Evolutionary conservation across 495 filamentous ascomycete species (phyloP), one percentile per base, ranked within the genome.

Genomic region (Apodospora peruviana): DNA sequence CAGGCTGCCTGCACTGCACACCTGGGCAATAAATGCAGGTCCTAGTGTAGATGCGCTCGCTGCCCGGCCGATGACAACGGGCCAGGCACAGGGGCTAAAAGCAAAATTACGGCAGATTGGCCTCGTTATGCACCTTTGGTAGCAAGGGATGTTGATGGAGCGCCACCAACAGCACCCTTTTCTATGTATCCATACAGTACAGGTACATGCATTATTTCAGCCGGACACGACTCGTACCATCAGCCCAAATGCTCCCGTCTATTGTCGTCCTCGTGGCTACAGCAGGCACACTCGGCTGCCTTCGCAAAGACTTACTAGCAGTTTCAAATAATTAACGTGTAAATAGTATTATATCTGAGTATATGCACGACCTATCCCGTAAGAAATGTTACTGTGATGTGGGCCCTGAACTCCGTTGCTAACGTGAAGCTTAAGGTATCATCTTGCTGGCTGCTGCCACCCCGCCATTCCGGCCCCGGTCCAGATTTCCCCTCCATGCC

Each of bases 61-160:
- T 17, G 23, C 20, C 16, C 24, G 14, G 38, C 18, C 21, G 19
- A 14, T 47, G 23, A n/a, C 22, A 19, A 21, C 22, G 7, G 17
- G 9, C 36, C 22, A 48, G 46, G 32, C 44, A 47, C 48, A 51
- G 48, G 48, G 48, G 29, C 32, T 16, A 40, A 46, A 35, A 18
- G 32, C 49, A 52, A 52, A 52, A 40, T 52, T 45, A 52, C 42
- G 41, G 49, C 39, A 11, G 36, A 38, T 38, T 38, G 27, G 27
- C 7, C 27, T 32, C 27, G 27, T 14, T 32, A 39, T 19, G 37
- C 37, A 39, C 11, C 37, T 18, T 39, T 18, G 37, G 17, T 39
- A 39, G n/a, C n/a, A n/a, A n/a, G n/a, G n/a, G n/a, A 32, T 12
- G 12, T 5, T 12, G 7, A 32, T 32, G 7, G 7, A 32, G 12